These are phyloP conservation scores for Fomitopsis schrenkii DNA, from an alignment of 1,284 basidiomycete genomes.

Conservation along the genomic window DNA sequence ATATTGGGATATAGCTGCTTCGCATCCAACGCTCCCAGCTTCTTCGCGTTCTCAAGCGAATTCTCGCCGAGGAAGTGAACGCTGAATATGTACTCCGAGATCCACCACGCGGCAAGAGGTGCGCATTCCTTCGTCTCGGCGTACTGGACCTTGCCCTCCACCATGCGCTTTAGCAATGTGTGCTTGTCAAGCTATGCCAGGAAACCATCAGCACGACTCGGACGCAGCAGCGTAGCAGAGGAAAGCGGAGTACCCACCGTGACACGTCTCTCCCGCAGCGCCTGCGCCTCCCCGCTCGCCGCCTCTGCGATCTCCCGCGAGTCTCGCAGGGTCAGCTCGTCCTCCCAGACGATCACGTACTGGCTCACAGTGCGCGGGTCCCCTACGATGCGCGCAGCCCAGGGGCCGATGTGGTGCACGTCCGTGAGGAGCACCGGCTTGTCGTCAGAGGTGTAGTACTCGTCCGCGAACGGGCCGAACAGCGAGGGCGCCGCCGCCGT, in stretches of 20 bases:
- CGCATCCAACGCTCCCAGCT: constrained; percentile 19
- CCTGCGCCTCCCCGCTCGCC: constrained; percentile 13
- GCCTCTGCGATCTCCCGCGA: constrained; percentile 13
- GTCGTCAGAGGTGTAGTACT: constrained; percentile 5
- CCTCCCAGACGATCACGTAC: constrained; percentile 25
- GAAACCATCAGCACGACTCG: not conserved
- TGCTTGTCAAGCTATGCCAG: not conserved
- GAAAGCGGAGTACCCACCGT: not conserved
- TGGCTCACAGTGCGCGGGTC: constrained; percentile 23
- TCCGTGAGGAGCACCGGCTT: constrained; percentile 16
- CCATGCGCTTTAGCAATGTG: constrained; percentile 1
- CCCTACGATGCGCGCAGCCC: constrained; percentile 18
- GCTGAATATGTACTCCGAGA: constrained; percentile 15
- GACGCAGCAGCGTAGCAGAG: too few relatives aligned
- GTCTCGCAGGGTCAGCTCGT: constrained; percentile 18
- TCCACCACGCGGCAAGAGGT: not conserved
- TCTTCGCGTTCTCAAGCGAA: constrained; percentile 19
- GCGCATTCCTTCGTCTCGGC: not conserved
- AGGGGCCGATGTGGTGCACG: constrained; percentile 16
- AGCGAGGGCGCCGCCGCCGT: not conserved
- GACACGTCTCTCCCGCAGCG: constrained; percentile 8
- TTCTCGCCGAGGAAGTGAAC: constrained; percentile 21
- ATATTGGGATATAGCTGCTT: constrained; percentile 22
- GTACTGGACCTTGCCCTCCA: not conserved
- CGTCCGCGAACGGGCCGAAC: not conserved